These are phyloP conservation scores for Syzygium oleosum DNA, from an alignment of 345 rosid genomes.

Conservation along the genomic window DNA sequence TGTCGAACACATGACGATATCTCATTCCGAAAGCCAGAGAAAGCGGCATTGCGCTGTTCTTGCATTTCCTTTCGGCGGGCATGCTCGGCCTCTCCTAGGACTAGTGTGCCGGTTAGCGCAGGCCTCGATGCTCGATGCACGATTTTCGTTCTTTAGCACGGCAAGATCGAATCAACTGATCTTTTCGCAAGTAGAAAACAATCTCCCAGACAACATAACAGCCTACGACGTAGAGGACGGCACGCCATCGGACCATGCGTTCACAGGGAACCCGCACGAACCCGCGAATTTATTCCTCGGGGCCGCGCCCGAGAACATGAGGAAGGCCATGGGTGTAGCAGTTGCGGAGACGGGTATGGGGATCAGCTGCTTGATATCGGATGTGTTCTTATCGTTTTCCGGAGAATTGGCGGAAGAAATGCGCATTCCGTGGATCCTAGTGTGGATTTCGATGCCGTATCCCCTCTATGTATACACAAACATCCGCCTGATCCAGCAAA, in stretches of 20 bases:
- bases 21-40: neutral
- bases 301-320: constrained; percentile 23
- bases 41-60: constrained; percentile 38
- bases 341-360: constrained; percentile 23
- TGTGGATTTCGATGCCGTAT: constrained; percentile 30
- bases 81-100: constrained; percentile 37
- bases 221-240: constrained; percentile 28
- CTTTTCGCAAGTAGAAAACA: neutral
- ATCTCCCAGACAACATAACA: constrained; percentile 23
- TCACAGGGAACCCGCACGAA: constrained; percentile 24
- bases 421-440: constrained; percentile 37
- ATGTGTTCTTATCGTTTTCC: constrained; percentile 38
- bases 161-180: constrained; percentile 19
- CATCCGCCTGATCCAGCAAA: constrained; percentile 20
- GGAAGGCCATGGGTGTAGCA: constrained; percentile 18
- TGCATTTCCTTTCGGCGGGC: constrained; percentile 57
- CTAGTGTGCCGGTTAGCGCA: constrained; percentile 33
- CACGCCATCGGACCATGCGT: constrained; percentile 7
- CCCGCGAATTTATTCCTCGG: constrained; percentile 33
- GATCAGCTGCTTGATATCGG: constrained; percentile 39
- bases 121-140: constrained; percentile 16
- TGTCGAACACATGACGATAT: neutral
- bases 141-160: constrained; percentile 54
- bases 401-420: constrained; percentile 27
- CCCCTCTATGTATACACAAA: constrained; percentile 33